Conservation (phyloP, 1,139 yeast genomes). For the Pichia sp. region DNA sequence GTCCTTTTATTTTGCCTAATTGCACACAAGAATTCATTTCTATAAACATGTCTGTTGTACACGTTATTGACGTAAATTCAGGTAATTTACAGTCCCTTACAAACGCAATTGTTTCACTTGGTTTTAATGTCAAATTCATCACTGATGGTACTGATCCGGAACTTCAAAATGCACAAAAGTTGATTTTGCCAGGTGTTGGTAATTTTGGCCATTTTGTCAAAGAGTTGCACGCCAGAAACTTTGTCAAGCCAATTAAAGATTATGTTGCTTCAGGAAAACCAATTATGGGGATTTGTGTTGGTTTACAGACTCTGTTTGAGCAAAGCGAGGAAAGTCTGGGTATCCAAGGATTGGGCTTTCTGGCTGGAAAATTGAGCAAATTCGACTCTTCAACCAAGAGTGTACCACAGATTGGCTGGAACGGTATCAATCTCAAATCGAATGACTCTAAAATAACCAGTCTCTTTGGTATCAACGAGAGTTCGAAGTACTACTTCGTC, state of each 20-base stretch:
- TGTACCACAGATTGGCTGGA: slow-evolving; percentile 98
- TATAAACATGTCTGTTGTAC: slow-evolving; percentile 30
- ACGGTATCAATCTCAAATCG: slow-evolving; percentile 34
- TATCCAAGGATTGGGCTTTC: slow-evolving; percentile 45
- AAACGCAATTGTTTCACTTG: slow-evolving; percentile 75
- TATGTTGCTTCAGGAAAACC: slow-evolving; percentile 71
- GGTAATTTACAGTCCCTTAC: slow-evolving; percentile 86
- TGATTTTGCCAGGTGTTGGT: slow-evolving; percentile 91
- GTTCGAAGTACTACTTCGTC: slow-evolving; percentile 80
- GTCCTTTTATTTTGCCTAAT: too few relatives aligned
- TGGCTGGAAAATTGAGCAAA: slow-evolving; percentile 45
- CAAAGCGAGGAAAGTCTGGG: slow-evolving; percentile 70
- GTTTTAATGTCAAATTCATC: slow-evolving; percentile 54
- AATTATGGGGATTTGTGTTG: slow-evolving; percentile 95
- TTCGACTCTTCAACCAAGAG: slow-evolving; percentile 62
- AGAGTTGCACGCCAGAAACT: slow-evolving; percentile 51
- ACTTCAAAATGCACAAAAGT: slow-evolving; percentile 39
- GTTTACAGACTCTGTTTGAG: slow-evolving; percentile 73
- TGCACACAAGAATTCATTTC: too few relatives aligned
- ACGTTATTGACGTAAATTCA: slow-evolving; percentile 88
- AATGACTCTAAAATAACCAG: slow-evolving; percentile 9
- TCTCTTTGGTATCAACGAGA: slow-evolving; percentile 56
- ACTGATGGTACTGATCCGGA: slow-evolving; percentile 34
- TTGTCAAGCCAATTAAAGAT: slow-evolving; percentile 53
- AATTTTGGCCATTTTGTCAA: slow-evolving; percentile 89